Evolutionary conservation across 192 early-diverging fungal genomes (phyloP), one percentile per base, ranked within the genome.

Genomic region (Coemansia sp.): DNA sequence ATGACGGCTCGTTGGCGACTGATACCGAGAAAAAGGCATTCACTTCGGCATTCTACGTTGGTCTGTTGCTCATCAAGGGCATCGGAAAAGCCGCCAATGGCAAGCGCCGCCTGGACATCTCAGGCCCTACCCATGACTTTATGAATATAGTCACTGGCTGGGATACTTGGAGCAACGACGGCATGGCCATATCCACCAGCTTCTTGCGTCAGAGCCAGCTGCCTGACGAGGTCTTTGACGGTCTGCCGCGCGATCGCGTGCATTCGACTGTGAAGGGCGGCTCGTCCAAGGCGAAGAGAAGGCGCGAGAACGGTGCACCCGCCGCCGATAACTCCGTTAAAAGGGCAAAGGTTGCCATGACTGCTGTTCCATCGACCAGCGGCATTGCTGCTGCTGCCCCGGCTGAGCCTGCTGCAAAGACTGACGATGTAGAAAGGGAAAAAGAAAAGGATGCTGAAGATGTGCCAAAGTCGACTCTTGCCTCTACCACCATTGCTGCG

Each of bases 11-110:
- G 21, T 36, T 59, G 3, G 43, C 42, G 18, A 7, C 13, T 1
- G 25, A 45, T 25, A 34, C 33, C 0, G 77, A 74, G 18, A 63
- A 64, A 18, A 76, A 76, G 11, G 77, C 93, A 14, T 89, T 87
- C 62, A 91, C 91, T 3, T 91, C 94, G 5, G 87, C 87, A 13
- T 97, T 96, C 69, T 97, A 97, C 69, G 86, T 99, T 72, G 97
- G 95, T 2, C 69, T 99, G 14, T 69, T 79, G 33, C 84, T 95
- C 26, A 83, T 85, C 36, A 76, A 86, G 21, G 86, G 85, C 60
- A 53, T 71, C 70, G 84, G 76, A 56, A 36, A 26, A 53, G 77
- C 76, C 26, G 43, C 81, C 3, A 68, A 74, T 7, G 88, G 69
- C n/a, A 83, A 82, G 25, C 71, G 87, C 13, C 86, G 86, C 43